Evolutionary conservation across 106 monocot species (phyloP).

Genomic region (Apostasia shenzhenica): DNA sequence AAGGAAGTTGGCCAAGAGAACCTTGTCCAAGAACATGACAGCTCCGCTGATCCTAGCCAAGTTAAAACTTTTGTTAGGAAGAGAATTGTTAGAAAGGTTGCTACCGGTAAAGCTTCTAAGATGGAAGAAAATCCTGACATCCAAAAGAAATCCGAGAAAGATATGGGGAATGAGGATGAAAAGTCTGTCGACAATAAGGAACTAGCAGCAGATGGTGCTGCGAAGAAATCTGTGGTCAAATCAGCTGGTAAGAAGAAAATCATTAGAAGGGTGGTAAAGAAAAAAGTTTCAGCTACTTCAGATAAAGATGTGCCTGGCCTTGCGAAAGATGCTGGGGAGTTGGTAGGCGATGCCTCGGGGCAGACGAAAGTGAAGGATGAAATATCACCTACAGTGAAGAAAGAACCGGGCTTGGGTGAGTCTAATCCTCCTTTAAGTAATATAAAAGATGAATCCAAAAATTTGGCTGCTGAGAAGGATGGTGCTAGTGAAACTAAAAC

Average conservation of each 20-base stretch:
- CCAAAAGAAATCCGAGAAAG: conserved; percentile 24
- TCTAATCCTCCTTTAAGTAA: conserved; percentile 8
- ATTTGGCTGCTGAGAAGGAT: conserved; percentile 17
- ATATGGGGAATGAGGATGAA: conserved; percentile 17
- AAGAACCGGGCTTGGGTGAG: conserved; percentile 4
- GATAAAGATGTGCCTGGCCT: conserved; percentile 17
- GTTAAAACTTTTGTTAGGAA: conserved; percentile 36
- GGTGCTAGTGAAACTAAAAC: conserved; percentile 16
- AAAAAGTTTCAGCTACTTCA: conserved; percentile 36
- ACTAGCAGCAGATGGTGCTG: conserved; percentile 8
- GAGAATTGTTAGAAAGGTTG: conserved; percentile 33
- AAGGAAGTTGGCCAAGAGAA: conserved; percentile 15
- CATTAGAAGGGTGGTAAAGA: conserved; percentile 73
- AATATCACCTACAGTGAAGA: background rate
- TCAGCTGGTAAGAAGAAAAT: conserved; percentile 68
- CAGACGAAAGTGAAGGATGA: conserved; percentile 11
- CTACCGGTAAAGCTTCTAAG: conserved; percentile 23
- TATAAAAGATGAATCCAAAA: conserved; percentile 15
- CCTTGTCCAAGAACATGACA: conserved; percentile 9
- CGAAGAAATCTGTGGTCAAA: conserved; percentile 27
- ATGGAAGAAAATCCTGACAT: conserved; percentile 17
- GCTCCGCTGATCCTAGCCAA: conserved; percentile 4
- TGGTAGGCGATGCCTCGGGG: background rate
- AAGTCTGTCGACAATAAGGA: conserved; percentile 8
- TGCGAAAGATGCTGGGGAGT: conserved; percentile 20